These are phyloP conservation scores for Penicillium sp. DNA, from an alignment of 2,329 filamentous ascomycete species.

Conservation along the genomic window DNA sequence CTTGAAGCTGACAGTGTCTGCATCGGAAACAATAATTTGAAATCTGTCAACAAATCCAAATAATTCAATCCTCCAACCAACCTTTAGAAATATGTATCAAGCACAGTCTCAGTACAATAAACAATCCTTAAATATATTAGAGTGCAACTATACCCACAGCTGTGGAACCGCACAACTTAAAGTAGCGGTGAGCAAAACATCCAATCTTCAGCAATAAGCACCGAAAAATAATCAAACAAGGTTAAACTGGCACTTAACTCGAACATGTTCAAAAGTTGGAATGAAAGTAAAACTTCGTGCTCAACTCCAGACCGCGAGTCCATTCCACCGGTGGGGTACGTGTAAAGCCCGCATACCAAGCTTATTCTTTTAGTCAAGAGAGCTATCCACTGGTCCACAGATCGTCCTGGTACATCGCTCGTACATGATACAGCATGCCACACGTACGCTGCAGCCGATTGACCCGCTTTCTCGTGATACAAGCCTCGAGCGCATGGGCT, in stretches of 20 bases:
- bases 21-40: no score
- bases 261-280: no score
- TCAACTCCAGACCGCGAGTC: not conserved
- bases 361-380: slow-evolving; percentile 3
- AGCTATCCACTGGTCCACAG: not conserved
- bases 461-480: slow-evolving; percentile 11
- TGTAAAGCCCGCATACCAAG: slow-evolving; percentile 13
- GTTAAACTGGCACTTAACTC: no score
- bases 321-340: slow-evolving; percentile 1
- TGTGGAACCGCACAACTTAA: not conserved
- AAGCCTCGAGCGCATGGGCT: slow-evolving; percentile 20
- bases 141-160: no score
- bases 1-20: no score
- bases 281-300: no score
- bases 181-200: slow-evolving; percentile 10
- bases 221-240: no score
- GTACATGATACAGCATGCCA: slow-evolving; percentile 8
- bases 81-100: no score
- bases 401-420: slow-evolving; percentile 7
- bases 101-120: no score
- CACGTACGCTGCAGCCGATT: slow-evolving; percentile 2
- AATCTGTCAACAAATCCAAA: no score
- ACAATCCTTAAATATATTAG: no score
- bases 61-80: no score
- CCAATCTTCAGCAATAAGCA: not conserved